phyloP scores from a whole-genome alignment of 495 filamentous ascomycete genomes.

The Patellaria atrata region DNA sequence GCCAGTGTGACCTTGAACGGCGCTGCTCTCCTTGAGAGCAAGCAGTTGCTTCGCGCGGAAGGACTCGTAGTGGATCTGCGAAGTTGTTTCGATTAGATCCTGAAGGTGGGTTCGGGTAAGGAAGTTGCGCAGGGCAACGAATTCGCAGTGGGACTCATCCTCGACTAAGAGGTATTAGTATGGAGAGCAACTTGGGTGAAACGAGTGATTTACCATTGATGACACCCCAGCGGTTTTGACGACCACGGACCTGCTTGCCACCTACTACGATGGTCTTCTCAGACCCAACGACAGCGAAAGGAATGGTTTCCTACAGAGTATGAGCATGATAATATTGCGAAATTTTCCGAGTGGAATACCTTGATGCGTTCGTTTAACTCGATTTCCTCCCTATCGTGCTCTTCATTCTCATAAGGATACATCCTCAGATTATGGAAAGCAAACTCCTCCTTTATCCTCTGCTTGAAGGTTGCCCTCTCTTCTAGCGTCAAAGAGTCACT shows the following conservation, averaged over 20 bases:
- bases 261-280: conserved; percentile 96
- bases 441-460: conserved; percentile 97
- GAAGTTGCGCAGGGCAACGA: conserved; percentile 96
- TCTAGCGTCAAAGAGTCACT: conserved; percentile 92
- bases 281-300: conserved; percentile 94
- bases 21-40: conserved; percentile 94
- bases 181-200: neutral
- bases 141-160: conserved; percentile 99
- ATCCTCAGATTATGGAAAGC: conserved; percentile 99
- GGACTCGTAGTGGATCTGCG: conserved; percentile 99
- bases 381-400: conserved; percentile 93
- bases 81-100: conserved; percentile 98
- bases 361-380: conserved; percentile 90
- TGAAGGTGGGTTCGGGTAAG: conserved; percentile 90
- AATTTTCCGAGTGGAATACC: conserved; percentile 31
- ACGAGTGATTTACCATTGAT: conserved; percentile 48
- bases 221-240: conserved; percentile 97
- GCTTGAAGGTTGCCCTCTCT: conserved; percentile 91
- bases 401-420: conserved; percentile 99
- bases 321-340: conserved; percentile 3
- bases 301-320: conserved; percentile 62
- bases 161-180: conserved; percentile 42
- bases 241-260: conserved; percentile 93
- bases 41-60: conserved; percentile 99
- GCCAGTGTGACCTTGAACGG: conserved; percentile 57